Percentiles rank a stretch among this genome's conserved stretches.
Evolutionary conservation across 2,329 filamentous ascomycete genomes (phyloP).

Genomic region (Penicillium sp.): DNA sequence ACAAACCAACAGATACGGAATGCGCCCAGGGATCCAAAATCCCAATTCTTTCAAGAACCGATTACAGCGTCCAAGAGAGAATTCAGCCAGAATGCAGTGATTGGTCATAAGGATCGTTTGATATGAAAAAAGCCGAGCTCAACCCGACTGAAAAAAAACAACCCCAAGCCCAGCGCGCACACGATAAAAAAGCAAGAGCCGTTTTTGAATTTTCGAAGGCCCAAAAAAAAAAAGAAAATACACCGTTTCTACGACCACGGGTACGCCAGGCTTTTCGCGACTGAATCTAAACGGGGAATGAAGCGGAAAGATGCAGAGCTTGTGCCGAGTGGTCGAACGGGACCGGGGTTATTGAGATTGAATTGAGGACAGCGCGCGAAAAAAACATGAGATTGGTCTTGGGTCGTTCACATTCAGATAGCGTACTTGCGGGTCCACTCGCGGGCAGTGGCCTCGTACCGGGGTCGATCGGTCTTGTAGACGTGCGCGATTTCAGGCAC

Average conservation of each 20-base stretch:
- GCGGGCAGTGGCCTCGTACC: conserved; percentile 93
- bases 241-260: conserved; percentile 39
- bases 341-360: not conserved
- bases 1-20: not conserved
- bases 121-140: conserved; percentile 35
- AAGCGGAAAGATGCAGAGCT: conserved; percentile 19
- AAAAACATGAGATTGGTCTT: conserved; percentile 20
- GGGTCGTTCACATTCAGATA: conserved; percentile 61
- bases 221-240: conserved; percentile 22
- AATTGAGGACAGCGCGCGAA: not conserved
- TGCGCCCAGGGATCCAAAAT: too few species aligned
- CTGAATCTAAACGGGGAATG: conserved; percentile 25
- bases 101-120: conserved; percentile 43
- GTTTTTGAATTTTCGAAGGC: conserved; percentile 17
- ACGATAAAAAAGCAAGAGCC: conserved; percentile 10
- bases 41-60: not conserved
- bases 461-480: conserved; percentile 96
- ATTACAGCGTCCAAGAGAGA: conserved; percentile 13
- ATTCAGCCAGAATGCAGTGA: conserved; percentile 42
- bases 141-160: conserved; percentile 22
- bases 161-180: not conserved
- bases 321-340: conserved; percentile 1
- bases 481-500: conserved; percentile 99
- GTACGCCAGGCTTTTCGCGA: conserved; percentile 39
- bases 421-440: conserved; percentile 99